Base-by-base conservation (phyloP, 148 eudicot genomes). In the Vaccinium myrtillus region DNA sequence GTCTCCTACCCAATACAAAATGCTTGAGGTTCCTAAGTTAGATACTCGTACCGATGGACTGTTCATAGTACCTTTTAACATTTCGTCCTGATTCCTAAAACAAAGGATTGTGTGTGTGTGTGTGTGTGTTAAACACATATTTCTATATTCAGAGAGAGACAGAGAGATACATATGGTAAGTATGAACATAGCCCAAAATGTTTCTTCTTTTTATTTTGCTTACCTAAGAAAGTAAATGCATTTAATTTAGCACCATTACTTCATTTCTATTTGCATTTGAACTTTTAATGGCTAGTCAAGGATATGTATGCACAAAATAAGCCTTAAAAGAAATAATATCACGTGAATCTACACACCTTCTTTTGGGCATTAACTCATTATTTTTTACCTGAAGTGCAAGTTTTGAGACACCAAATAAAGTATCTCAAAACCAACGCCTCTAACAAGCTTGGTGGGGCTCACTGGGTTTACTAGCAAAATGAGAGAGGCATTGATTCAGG, bases 401-500 rank as follows among this genome's bases (percentile, higher is more conserved):
- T 65, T 61, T 65, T 23, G 15, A 65, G 70, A 65, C 70, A 65
- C 30, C 30, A 65, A 65, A n/a, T 10, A 1, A n/a, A 23, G 30
- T 14, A 65, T 23, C 14, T 4, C 32, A 23, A 65, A 65, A 8
- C 70, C 70, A 65, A 27, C 9, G 5, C 30, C 73, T 67, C 32
- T 11, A 13, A 25, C 73, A 25, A 67, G 16, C 32, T 25, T 25
- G 36, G 14, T 67, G 73, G 71, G 73, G 36, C 32, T 30, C 36
- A 25, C 73, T 39, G 6, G 43, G 43, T 39, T 39, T 39, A 21
- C 23, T 16, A 59, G 36, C 73, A 67, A 2, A 67, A 5, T 25
- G 6, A 67, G 36, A 67, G 73, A 67, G 12, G 7, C 16, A 67
- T 83, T 76, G 92, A 39, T 39, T 39, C 43, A 39, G 43, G 43